Evolutionary conservation across 169 alveolate species (phyloP).

Genomic region (Cardiosporidium cionae): DNA sequence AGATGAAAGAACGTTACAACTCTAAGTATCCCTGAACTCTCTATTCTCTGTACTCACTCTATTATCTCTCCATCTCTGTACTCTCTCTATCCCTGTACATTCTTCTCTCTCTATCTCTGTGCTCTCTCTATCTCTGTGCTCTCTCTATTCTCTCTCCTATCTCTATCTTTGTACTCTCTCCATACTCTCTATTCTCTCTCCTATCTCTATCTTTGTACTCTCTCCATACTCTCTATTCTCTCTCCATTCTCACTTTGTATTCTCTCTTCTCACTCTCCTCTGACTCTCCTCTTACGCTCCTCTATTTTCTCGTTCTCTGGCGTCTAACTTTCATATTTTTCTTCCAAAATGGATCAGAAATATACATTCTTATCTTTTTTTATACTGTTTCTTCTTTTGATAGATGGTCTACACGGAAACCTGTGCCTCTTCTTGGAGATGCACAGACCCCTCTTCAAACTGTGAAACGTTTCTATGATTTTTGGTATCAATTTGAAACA

Average conservation of each 20-base stretch:
- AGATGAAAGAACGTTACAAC: too few species aligned
- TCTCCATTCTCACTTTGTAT: background rate
- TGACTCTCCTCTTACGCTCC: background rate
- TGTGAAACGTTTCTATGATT: slow-evolving; percentile 25
- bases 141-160: background rate
- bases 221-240: too few species aligned
- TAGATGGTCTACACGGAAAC: slow-evolving; percentile 30
- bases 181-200: background rate
- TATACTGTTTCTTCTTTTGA: background rate
- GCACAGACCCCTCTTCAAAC: slow-evolving; percentile 1
- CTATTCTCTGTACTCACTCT: too few species aligned
- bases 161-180: background rate
- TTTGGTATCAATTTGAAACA: slow-evolving; percentile 31
- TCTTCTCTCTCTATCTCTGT: too few species aligned
- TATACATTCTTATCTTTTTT: background rate
- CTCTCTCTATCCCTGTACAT: too few species aligned
- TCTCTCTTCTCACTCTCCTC: background rate
- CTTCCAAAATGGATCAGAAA: background rate
- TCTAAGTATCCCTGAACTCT: too few species aligned
- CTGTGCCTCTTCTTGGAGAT: slow-evolving; percentile 35
- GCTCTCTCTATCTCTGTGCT: too few species aligned
- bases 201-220: background rate
- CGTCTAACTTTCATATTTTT: background rate
- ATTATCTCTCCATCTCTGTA: too few species aligned
- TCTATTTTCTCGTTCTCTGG: background rate